Conservation (phyloP, 1,284 basidiomycete species). For the Moesziomyces sp. region DNA sequence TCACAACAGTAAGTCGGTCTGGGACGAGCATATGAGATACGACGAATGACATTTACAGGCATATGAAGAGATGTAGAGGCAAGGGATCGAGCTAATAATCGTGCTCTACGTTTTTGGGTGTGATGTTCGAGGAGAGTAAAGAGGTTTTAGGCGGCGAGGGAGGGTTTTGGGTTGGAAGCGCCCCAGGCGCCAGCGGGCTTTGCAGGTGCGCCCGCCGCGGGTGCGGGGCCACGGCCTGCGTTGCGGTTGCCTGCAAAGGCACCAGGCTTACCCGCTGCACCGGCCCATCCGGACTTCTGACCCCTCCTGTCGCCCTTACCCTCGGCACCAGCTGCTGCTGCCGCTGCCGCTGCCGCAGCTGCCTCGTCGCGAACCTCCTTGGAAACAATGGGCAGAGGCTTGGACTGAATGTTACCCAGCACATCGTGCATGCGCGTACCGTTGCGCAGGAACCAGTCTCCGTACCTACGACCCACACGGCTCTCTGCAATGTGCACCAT, state of each 20-base stretch:
- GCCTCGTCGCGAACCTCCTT: constrained; percentile 37
- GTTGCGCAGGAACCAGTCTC: constrained; percentile 91
- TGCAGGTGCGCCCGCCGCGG: not conserved
- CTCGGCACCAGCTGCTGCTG: constrained; percentile 1
- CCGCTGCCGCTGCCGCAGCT: constrained; percentile 10
- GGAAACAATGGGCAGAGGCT: constrained; percentile 54
- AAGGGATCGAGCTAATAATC: too few species aligned
- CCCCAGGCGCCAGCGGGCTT: constrained; percentile 18
- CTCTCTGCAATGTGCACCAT: constrained; percentile 96
- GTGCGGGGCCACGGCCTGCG: not conserved
- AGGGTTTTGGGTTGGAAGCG: constrained; percentile 3
- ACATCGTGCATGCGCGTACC: constrained; percentile 62
- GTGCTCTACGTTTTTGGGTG: not conserved
- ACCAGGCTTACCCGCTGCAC: constrained; percentile 3
- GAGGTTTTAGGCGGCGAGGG: constrained; percentile 7
- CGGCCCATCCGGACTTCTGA: constrained; percentile 16
- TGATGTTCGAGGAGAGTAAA: not conserved
- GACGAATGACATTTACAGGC: too few species aligned
- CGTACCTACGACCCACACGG: constrained; percentile 88
- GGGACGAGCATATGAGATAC: too few species aligned
- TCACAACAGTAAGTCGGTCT: too few species aligned
- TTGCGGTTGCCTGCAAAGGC: not conserved
- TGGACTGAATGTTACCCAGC: constrained; percentile 49
- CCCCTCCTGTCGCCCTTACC: constrained; percentile 7
- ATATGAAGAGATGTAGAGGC: too few species aligned